phyloP scores from a whole-genome alignment of 345 rosid genomes.

The Lepidium didymum region DNA sequence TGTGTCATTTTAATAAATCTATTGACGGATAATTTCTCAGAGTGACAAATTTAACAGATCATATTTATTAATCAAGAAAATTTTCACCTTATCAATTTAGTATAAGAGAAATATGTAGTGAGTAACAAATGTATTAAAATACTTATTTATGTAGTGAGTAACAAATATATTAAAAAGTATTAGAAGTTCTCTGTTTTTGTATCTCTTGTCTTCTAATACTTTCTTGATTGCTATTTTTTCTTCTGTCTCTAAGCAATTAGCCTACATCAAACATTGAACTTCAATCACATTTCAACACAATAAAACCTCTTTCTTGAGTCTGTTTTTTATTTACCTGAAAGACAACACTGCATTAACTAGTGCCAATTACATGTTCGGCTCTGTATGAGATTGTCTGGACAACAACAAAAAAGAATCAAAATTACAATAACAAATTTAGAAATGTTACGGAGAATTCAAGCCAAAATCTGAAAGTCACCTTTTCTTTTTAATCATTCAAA shows the following conservation, averaged over 20 bases:
- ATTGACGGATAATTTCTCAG: too few species aligned
- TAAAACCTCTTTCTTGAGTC: not conserved
- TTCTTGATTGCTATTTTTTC: conserved; percentile 94
- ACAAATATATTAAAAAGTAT: too few species aligned
- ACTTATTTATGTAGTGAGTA: too few species aligned
- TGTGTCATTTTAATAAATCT: too few species aligned
- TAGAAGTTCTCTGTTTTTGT: conserved; percentile 88
- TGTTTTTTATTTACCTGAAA: conserved; percentile 54
- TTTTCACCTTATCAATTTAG: too few species aligned
- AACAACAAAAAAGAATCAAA: not conserved
- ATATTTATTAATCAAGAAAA: too few species aligned
- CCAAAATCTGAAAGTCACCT: conserved; percentile 27
- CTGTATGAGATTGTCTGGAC: conserved; percentile 73
- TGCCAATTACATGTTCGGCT: conserved; percentile 92
- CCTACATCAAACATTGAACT: conserved; percentile 36
- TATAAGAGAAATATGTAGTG: too few species aligned
- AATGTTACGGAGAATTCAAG: not conserved
- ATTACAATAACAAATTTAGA: not conserved
- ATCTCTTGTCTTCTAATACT: conserved; percentile 95
- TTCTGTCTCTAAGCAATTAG: conserved; percentile 94
- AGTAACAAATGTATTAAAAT: too few species aligned
- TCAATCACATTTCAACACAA: not conserved
- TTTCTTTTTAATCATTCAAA: conserved; percentile 73
- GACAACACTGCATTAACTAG: conserved; percentile 96
- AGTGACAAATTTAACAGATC: too few species aligned